These are phyloP conservation scores for Saitoella complicata DNA, from an alignment of 805 yeast species.

Conservation along the genomic window DNA sequence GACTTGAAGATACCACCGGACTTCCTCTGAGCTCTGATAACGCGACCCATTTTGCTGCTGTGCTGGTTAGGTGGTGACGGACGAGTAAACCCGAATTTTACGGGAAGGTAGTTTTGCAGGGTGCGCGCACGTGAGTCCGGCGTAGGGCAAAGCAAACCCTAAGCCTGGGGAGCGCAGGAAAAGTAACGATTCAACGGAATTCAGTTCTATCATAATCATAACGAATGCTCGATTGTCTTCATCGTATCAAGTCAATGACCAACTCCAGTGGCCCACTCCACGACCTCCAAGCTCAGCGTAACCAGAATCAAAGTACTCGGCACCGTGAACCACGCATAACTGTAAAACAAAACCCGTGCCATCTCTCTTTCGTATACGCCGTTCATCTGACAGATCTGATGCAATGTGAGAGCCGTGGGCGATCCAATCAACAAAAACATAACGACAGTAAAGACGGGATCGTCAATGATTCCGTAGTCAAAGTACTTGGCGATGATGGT, in stretches of 20 bases:
- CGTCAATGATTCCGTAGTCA: constrained; percentile 30
- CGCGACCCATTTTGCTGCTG: constrained; percentile 65
- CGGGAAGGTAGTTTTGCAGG: too few relatives aligned
- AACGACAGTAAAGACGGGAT: constrained; percentile 46
- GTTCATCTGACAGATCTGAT: constrained; percentile 48
- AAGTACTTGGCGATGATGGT: constrained; percentile 36
- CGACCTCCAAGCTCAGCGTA: constrained; percentile 35
- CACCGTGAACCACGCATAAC: constrained; percentile 42
- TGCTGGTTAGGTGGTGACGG: too few relatives aligned
- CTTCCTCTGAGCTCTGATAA: constrained; percentile 99
- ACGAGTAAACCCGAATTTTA: too few relatives aligned
- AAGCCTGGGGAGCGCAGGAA: too few relatives aligned
- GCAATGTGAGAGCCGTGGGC: constrained; percentile 53
- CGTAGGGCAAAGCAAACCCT: too few relatives aligned
- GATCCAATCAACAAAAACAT: constrained; percentile 42
- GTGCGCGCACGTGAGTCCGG: too few relatives aligned
- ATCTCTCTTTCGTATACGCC: constrained; percentile 45
- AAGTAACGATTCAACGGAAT: too few relatives aligned
- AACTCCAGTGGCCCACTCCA: constrained; percentile 29
- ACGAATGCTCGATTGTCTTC: too few relatives aligned
- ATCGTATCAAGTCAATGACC: too few relatives aligned
- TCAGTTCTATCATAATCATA: too few relatives aligned
- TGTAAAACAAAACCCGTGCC: constrained; percentile 54
- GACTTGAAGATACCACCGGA: constrained; percentile 99
- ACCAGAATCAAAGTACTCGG: constrained; percentile 45